These are phyloP conservation scores for Tulasnella sp. DNA, from an alignment of 768 basidiomycete species.

Conservation along the genomic window DNA sequence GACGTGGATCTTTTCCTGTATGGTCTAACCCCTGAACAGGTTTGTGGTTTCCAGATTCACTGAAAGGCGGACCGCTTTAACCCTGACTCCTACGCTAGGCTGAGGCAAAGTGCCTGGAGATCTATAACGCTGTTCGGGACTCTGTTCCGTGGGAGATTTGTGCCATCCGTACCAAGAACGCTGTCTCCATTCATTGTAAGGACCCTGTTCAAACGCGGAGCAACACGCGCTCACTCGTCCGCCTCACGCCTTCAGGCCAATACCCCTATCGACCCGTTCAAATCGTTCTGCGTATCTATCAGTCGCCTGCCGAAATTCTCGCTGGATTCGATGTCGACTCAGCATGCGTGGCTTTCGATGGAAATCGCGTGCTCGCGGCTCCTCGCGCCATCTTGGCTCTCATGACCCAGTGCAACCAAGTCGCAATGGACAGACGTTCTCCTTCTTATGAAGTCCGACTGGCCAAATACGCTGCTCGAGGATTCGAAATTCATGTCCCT, in stretches of 20 bases:
- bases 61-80: neutral
- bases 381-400: constrained; percentile 52
- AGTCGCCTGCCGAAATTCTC: constrained; percentile 55
- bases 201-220: neutral
- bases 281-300: constrained; percentile 54
- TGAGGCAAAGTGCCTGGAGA: constrained; percentile 46
- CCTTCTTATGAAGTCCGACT: constrained; percentile 56
- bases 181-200: constrained; percentile 55
- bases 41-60: constrained; percentile 23
- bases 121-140: no score
- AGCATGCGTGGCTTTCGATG: constrained; percentile 51
- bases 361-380: constrained; percentile 50
- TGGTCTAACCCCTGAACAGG: constrained; percentile 50
- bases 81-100: constrained; percentile 36
- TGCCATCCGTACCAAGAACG: constrained; percentile 38
- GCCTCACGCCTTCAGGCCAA: constrained; percentile 38
- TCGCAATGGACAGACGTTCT: constrained; percentile 53
- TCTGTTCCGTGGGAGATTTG: no score
- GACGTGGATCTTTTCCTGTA: constrained; percentile 59
- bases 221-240: neutral
- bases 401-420: constrained; percentile 60
- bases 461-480: constrained; percentile 48
- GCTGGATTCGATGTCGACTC: constrained; percentile 63
- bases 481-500: constrained; percentile 52
- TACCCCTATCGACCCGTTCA: constrained; percentile 60